These are phyloP conservation scores for Magnusiomyces suaveolens DNA, from an alignment of 1,139 yeast genomes.

Conservation along the genomic window DNA sequence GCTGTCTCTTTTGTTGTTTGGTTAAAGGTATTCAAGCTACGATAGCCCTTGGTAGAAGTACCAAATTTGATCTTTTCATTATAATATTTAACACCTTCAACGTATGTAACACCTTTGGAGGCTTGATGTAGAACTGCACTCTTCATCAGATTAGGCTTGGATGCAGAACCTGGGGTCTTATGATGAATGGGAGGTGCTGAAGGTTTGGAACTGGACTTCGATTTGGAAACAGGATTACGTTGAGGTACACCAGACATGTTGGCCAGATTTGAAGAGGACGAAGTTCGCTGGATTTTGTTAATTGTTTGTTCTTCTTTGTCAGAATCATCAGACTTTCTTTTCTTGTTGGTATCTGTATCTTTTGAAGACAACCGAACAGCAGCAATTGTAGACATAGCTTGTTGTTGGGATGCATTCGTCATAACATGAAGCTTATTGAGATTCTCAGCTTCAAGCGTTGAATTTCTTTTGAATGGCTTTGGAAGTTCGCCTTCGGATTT, in stretches of 20 bases:
- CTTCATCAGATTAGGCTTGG: constrained; percentile 3
- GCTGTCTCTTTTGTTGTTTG: background rate
- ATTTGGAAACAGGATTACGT: background rate
- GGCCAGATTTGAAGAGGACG: background rate
- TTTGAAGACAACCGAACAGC: too few species aligned
- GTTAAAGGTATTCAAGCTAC: constrained; percentile 10
- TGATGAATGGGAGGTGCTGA: background rate
- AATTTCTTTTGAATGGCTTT: background rate
- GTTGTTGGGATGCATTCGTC: background rate
- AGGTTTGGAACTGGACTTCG: background rate
- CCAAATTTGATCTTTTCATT: constrained; percentile 30
- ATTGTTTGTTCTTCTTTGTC: background rate
- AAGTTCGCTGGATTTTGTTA: background rate
- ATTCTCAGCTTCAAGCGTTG: background rate
- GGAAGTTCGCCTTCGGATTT: background rate
- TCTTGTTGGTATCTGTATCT: background rate
- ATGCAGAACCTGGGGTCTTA: background rate
- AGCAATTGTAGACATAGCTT: background rate
- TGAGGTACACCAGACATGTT: background rate
- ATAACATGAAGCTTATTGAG: background rate
- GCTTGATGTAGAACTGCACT: constrained; percentile 8
- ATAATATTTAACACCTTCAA: constrained; percentile 33
- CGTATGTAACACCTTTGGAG: constrained; percentile 21
- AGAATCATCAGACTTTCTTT: background rate
- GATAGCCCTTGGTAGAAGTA: constrained; percentile 11